A percentile compares a stretch with the other conserved stretches of the same genome.
Conservation (phyloP, 2,329 filamentous ascomycete species). For the Lecanicillium sp. region DNA sequence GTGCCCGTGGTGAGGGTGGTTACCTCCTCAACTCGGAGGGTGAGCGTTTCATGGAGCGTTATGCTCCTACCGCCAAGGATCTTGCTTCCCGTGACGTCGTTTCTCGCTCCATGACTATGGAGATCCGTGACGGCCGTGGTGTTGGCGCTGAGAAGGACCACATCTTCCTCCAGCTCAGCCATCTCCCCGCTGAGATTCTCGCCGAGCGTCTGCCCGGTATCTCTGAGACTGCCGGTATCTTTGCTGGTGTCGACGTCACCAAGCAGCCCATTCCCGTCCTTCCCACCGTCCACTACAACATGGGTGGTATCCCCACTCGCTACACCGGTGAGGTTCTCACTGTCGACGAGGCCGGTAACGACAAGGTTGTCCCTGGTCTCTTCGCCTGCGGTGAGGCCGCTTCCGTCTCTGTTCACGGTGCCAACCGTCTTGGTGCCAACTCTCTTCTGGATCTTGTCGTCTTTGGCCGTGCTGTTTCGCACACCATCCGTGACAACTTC, state of each 20-base stretch:
- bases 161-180: slow-evolving; percentile 96
- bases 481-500: slow-evolving; percentile 95
- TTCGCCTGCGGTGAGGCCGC: slow-evolving; percentile 97
- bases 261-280: slow-evolving; percentile 97
- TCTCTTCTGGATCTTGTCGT: slow-evolving; percentile 96
- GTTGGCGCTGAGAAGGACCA: slow-evolving; percentile 97
- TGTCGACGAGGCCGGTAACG: slow-evolving; percentile 76
- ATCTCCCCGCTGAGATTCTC: slow-evolving; percentile 85
- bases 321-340: slow-evolving; percentile 96
- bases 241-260: slow-evolving; percentile 91
- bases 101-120: slow-evolving; percentile 95
- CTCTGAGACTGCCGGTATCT: slow-evolving; percentile 96
- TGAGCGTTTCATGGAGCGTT: slow-evolving; percentile 99
- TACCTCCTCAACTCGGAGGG: slow-evolving; percentile 97
- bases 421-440: slow-evolving; percentile 96
- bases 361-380: slow-evolving; percentile 89
- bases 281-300: slow-evolving; percentile 98
- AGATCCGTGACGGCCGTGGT: slow-evolving; percentile 95
- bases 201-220: slow-evolving; percentile 97
- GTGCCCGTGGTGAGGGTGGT: slow-evolving; percentile 94
- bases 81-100: slow-evolving; percentile 94
- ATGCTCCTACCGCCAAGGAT: slow-evolving; percentile 96
- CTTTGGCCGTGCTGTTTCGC: slow-evolving; percentile 93
- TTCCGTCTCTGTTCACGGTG: slow-evolving; percentile 95
- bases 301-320: slow-evolving; percentile 97